These are phyloP conservation scores for Eimeria praecox DNA, from an alignment of 169 alveolate species.

Conservation along the genomic window DNA sequence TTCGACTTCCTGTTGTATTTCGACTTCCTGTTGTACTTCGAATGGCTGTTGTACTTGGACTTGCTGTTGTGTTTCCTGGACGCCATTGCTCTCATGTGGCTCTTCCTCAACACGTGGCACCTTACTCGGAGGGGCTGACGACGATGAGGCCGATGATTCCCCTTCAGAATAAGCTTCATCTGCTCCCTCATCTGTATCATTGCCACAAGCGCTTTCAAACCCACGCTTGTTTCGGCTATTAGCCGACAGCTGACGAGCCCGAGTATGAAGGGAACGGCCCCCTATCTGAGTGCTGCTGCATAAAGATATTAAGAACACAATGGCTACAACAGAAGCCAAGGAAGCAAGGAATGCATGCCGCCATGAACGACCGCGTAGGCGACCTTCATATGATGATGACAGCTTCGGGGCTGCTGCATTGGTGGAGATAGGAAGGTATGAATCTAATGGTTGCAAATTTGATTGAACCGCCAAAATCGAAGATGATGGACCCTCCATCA, in stretches of 20 bases:
- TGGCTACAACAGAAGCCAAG: constrained; percentile 2
- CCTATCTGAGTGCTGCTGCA: not conserved
- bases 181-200: not conserved
- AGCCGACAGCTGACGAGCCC: constrained; percentile 16
- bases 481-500: not conserved
- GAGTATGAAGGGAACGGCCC: not conserved
- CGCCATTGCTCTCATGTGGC: no score
- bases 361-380: not conserved
- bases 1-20: no score
- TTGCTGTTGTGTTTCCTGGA: no score
- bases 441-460: not conserved
- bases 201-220: not conserved
- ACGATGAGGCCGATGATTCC: no score
- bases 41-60: no score
- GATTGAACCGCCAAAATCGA: not conserved
- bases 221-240: not conserved
- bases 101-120: no score
- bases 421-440: not conserved
- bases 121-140: no score
- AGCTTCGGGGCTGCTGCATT: not conserved
- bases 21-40: no score
- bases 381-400: not conserved
- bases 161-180: not conserved
- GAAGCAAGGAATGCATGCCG: not conserved
- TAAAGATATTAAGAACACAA: not conserved